A percentile compares a stretch with the other conserved stretches of the same genome.
phyloP scores from a whole-genome alignment of 345 rosid species.

The Boechera stricta region DNA sequence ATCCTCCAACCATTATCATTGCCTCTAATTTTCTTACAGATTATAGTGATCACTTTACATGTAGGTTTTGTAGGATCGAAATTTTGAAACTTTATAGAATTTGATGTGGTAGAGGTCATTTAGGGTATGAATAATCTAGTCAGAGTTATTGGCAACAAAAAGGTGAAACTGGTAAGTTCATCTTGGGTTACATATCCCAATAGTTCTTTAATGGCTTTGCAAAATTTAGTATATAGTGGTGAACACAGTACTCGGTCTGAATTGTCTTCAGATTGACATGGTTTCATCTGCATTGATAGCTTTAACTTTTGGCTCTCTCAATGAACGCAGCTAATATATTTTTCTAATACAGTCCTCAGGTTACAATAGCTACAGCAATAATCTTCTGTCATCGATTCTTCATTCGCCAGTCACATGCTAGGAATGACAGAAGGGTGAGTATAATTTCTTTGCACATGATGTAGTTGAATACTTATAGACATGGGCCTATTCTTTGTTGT shows the following conservation, averaged over 20 bases:
- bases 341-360: slow-evolving; percentile 81
- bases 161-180: background rate
- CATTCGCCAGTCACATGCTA: slow-evolving; percentile 95
- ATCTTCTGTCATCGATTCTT: slow-evolving; percentile 97
- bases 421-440: slow-evolving; percentile 93
- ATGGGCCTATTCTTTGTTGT: slow-evolving; percentile 10
- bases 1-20: background rate
- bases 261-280: slow-evolving; percentile 18
- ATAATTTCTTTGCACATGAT: background rate
- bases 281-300: slow-evolving; percentile 22
- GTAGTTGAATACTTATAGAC: slow-evolving; percentile 2
- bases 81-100: slow-evolving; percentile 13
- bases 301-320: slow-evolving; percentile 27
- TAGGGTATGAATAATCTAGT: background rate
- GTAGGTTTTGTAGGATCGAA: background rate
- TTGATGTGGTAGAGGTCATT: slow-evolving; percentile 16
- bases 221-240: slow-evolving; percentile 3
- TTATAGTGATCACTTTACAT: slow-evolving; percentile 10
- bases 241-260: background rate
- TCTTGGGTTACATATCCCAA: background rate
- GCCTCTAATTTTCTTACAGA: background rate
- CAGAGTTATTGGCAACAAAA: slow-evolving; percentile 1
- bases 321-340: slow-evolving; percentile 29
- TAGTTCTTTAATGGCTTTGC: background rate
- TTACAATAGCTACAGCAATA: slow-evolving; percentile 97